Conservation (phyloP, 1,284 basidiomycete species). For the Cryptococcus jaspeensis region DNA sequence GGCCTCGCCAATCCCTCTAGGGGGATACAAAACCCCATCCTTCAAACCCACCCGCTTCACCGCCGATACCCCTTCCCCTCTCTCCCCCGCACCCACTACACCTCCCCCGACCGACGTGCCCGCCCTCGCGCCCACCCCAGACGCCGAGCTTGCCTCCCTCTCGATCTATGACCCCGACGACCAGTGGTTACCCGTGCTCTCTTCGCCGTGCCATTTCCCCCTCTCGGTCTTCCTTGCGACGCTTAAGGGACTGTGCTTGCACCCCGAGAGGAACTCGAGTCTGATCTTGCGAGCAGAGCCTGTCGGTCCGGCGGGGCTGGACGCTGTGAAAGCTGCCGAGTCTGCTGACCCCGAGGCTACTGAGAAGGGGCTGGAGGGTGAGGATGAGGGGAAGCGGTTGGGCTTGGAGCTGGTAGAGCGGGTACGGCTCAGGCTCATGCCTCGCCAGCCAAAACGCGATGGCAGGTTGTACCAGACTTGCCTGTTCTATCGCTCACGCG, state of each 20-base stretch:
- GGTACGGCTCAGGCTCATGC: conserved; percentile 38
- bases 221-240: conserved; percentile 35
- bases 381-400: neutral
- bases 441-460: conserved; percentile 45
- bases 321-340: neutral
- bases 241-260: conserved; percentile 35
- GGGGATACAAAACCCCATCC: conserved; percentile 8
- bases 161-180: neutral
- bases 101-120: neutral
- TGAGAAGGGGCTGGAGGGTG: too few species aligned
- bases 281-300: conserved; percentile 47
- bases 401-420: conserved; percentile 31
- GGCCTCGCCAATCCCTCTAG: neutral
- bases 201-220: conserved; percentile 35
- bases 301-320: neutral
- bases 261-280: conserved; percentile 49
- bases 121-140: too few species aligned
- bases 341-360: too few species aligned
- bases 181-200: conserved; percentile 24
- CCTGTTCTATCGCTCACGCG: conserved; percentile 27
- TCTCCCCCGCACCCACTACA: neutral
- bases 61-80: neutral
- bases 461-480: conserved; percentile 35
- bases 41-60: neutral
- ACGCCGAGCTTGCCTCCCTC: too few species aligned